A percentile compares a stretch with the other conserved stretches of the same genome.
Conservation (phyloP, 306 rosid species). For the Sesbania bispinosa region DNA sequence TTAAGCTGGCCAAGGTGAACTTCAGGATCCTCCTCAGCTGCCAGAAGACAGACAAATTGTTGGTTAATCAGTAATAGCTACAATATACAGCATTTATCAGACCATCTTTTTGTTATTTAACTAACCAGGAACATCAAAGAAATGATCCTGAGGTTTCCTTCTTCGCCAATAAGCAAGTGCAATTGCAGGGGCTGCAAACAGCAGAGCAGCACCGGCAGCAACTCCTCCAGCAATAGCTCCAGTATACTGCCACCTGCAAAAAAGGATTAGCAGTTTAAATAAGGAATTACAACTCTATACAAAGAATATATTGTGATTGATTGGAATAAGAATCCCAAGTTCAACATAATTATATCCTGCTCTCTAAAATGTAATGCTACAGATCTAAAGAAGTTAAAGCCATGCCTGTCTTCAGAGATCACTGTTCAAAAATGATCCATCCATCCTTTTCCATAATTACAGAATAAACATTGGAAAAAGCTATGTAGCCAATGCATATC, state of each 20-base stretch:
- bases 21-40: slow-evolving; percentile 98
- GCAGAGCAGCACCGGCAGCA: slow-evolving; percentile 91
- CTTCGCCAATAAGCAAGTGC: slow-evolving; percentile 80
- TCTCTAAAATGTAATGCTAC: slow-evolving; percentile 2
- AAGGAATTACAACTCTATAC: slow-evolving; percentile 9
- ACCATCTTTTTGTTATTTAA: slow-evolving; percentile 17
- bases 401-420: background rate
- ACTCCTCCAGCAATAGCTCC: slow-evolving; percentile 99
- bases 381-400: background rate
- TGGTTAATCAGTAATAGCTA: slow-evolving; percentile 8
- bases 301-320: slow-evolving; percentile 20
- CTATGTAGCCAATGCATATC: background rate
- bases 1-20: slow-evolving; percentile 93
- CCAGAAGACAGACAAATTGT: slow-evolving; percentile 22
- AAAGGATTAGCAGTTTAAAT: slow-evolving; percentile 10
- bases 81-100: background rate
- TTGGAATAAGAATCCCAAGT: slow-evolving; percentile 7
- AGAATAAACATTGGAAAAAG: background rate
- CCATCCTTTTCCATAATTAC: background rate
- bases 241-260: slow-evolving; percentile 51
- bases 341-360: background rate
- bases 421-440: slow-evolving; percentile 5
- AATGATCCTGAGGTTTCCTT: slow-evolving; percentile 72
- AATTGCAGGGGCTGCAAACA: slow-evolving; percentile 93
- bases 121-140: slow-evolving; percentile 97